Evolutionary conservation across 164 flowering plant genomes (phyloP), one percentile per base, ranked within the genome.

Genomic region (Vitis riparia): DNA sequence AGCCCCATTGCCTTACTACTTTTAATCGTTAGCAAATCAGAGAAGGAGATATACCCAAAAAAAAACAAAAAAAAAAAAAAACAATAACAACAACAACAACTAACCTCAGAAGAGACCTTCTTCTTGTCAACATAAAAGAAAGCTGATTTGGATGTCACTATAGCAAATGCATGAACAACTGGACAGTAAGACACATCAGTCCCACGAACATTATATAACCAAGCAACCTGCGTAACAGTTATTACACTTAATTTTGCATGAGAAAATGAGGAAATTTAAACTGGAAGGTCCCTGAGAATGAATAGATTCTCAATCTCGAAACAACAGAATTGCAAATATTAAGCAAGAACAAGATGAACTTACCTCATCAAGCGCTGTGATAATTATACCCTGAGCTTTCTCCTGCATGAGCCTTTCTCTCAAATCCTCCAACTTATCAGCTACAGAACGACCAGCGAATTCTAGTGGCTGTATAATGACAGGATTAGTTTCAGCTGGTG

Each of bases 181-280:
- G 99, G 98, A 77, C 81, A 80, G 71, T 96, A 93, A 29, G 95
- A 71, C 30, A 96, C 97, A 85, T 96, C 97, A 81, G 48, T 78
- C 62, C 99, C 99, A 47, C 98, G 97, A 49, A 96, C 73, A 72
- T 93, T 96, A 69, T 85, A 96, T 74, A 96, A 73, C 98, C 99
- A 96, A 71, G 97, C 99, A 79, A 96, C 98, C 99, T 95, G 86
- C 63, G 80, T 8, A 23, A 49, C 30, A 17, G 47, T 44, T 49
- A 53, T 47, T 30, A 29, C 11, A 70, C 32, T 12, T 27, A 59
- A 49, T 49, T 60, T 55, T 49, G 66, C 68, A 62, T 56, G 9
- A 63, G 19, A 14, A 29, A 68, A 19, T n/a, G 10, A 49, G 30
- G n/a, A 8, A 68, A 27, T 15, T 16, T 58, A 11, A 44, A 11